Conservation (phyloP, 352 stramenopile species). For the Lagenidium giganteum region DNA sequence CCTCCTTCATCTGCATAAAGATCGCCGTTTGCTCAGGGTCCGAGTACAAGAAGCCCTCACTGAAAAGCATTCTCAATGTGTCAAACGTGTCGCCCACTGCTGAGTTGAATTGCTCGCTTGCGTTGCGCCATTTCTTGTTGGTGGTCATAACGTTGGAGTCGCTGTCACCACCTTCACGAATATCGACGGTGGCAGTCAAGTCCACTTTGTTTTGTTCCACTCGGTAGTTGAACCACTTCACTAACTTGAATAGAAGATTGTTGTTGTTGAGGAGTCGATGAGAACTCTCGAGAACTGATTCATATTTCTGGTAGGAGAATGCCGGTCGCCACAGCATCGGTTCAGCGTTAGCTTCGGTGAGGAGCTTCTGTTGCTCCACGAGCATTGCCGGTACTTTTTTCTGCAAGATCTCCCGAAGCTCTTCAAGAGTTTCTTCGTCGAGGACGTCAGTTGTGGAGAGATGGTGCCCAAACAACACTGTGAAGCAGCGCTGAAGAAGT, state of each 20-base stretch:
- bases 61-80: conserved; percentile 68
- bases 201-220: conserved; percentile 39
- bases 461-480: conserved; percentile 67
- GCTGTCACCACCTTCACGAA: conserved; percentile 27
- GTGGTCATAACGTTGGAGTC: conserved; percentile 14
- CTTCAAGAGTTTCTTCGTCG: conserved; percentile 40
- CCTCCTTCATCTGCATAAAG: conserved; percentile 88
- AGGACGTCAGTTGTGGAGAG: conserved; percentile 46
- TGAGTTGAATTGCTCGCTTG: conserved; percentile 41
- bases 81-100: conserved; percentile 63
- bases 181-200: conserved; percentile 38
- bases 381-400: conserved; percentile 50
- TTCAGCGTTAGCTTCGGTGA: conserved; percentile 58
- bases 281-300: conserved; percentile 49
- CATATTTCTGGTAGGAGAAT: conserved; percentile 78
- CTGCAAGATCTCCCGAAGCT: conserved; percentile 54
- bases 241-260: conserved; percentile 73
- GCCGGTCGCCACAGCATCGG: conserved; percentile 59
- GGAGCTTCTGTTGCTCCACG: conserved; percentile 49
- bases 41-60: conserved; percentile 68
- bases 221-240: conserved; percentile 74
- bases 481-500: conserved; percentile 56
- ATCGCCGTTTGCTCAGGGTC: conserved; percentile 75
- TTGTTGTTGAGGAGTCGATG: conserved; percentile 79
- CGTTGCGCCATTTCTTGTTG: conserved; percentile 44